Evolutionary conservation across 495 filamentous ascomycete species (phyloP), one percentile per base, ranked within the genome.

Genomic region (Neurospora sp.): DNA sequence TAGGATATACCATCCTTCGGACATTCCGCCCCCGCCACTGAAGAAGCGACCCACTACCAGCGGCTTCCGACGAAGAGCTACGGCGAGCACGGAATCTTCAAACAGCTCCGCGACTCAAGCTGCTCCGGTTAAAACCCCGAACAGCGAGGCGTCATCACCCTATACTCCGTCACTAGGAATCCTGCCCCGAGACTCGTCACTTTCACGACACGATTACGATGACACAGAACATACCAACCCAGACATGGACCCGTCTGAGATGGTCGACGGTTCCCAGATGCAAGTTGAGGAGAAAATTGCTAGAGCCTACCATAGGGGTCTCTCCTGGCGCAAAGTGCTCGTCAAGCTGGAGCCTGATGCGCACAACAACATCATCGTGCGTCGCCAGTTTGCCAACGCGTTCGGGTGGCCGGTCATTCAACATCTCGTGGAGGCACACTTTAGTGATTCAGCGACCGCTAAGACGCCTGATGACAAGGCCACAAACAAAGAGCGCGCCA

Each of bases 231-330:
- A 82, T 72, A 80, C 82, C n/a, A 79, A 81, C 71, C 80, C 81
- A 1, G 76, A 80, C 16, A 80, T 79, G 72, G 80, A 84, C 38
- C 77, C 79, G n/a, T 76, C 77, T n/a, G 85, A 87, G 8, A 76
- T 87, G 8, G 78, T 88, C 35, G 87, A 89, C 77, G 84, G 79
- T 49, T 86, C 85, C 4, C 85, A 88, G 60, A 93, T 99, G 87
- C 92, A 91, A 75, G 93, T 98, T 8, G 96, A 99, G 80, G 96
- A 99, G 79, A 98, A 98, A 80, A 99, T 99, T 72, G 95, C 96
- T 2, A 88, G 96, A 69, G 96, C 94, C 49, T 99, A 98, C 81
- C 96, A 99, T 79, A 87, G 89, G 8, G 92, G 91, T 75, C 83
- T 99, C 23, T 91, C 92, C 5, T 99, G 96, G 96, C 91, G 96